Conservation (phyloP, 768 basidiomycete genomes). For the Rhodotorula graminis region DNA sequence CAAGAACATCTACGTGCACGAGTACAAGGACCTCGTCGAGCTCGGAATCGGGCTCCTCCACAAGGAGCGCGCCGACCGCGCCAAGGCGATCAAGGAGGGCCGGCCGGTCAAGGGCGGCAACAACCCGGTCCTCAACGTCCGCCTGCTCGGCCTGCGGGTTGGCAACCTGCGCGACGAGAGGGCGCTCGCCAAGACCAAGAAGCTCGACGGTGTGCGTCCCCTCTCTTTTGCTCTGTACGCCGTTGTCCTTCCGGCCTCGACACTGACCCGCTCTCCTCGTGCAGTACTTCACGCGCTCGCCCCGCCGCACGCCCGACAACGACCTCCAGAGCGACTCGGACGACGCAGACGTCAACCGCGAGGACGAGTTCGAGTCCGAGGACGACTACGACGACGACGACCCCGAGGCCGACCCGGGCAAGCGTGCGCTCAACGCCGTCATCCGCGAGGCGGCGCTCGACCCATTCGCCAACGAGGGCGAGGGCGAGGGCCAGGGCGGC, state of each 20-base stretch:
- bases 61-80: conserved; percentile 61
- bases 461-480: neutral
- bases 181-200: conserved; percentile 21
- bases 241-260: neutral
- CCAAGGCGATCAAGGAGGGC: conserved; percentile 6
- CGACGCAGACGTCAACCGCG: conserved; percentile 14
- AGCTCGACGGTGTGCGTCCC: conserved; percentile 26
- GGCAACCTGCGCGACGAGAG: conserved; percentile 76
- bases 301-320: neutral
- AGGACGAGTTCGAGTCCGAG: neutral
- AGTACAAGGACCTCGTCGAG: conserved; percentile 69
- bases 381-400: conserved; percentile 7
- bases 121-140: conserved; percentile 54
- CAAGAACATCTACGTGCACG: conserved; percentile 57
- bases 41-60: conserved; percentile 71
- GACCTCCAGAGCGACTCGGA: conserved; percentile 15
- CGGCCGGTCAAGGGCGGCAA: conserved; percentile 30
- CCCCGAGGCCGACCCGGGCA: conserved; percentile 4
- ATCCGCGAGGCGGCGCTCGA: conserved; percentile 2
- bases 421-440: conserved; percentile 15
- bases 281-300: neutral
- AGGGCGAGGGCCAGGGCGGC: neutral
- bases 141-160: conserved; percentile 80
- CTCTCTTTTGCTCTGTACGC: neutral
- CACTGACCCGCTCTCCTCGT: no score